Evolutionary conservation across 371 early-diverging fungal species (phyloP).

Genomic region (Syncephalis fuscata): DNA sequence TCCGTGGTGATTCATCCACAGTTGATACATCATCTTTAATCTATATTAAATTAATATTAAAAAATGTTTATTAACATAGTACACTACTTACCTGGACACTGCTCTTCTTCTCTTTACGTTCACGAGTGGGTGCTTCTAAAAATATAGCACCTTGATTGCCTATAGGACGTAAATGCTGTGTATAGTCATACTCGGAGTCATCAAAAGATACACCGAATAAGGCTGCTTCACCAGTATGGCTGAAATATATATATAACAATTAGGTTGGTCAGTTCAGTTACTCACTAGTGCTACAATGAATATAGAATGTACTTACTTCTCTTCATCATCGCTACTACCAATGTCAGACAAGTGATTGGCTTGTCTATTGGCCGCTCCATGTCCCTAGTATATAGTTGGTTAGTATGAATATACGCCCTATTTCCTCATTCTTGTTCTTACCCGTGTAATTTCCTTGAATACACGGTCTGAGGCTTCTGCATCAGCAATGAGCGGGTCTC

Average conservation of each 20-base stretch:
- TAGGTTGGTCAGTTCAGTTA: too few species aligned
- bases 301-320: too few species aligned
- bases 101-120: too few species aligned
- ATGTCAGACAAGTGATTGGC: too few species aligned
- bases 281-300: too few species aligned
- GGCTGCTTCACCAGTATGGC: conserved; percentile 54
- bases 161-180: conserved; percentile 75
- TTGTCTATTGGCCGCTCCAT: too few species aligned
- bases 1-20: background rate
- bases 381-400: background rate
- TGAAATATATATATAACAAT: too few species aligned
- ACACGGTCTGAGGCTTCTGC: conserved; percentile 62
- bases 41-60: background rate
- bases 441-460: conserved; percentile 44
- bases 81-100: too few species aligned
- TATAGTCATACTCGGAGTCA: conserved; percentile 83
- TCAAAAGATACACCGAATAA: conserved; percentile 75
- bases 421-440: background rate
- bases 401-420: background rate
- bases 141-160: conserved; percentile 71
- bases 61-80: conserved; percentile 10
- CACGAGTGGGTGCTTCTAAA: conserved; percentile 37
- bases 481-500: conserved; percentile 80
- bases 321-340: too few species aligned
- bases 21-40: background rate